Percentiles rank a stretch among this genome's conserved stretches.
phyloP scores from a whole-genome alignment of 148 eudicot genomes.

The Arbutus unedo region DNA sequence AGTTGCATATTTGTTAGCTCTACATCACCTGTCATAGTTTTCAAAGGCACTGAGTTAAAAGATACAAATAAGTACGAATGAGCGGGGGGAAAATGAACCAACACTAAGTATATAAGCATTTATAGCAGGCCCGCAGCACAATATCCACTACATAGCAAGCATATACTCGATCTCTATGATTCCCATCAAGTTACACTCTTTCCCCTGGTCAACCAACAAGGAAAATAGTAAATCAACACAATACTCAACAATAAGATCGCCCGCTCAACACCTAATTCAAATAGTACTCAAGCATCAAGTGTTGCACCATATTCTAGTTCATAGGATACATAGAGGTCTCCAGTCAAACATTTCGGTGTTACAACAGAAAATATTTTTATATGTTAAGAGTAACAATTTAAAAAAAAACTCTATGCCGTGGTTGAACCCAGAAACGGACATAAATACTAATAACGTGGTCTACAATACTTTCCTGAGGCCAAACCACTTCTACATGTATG shows the following conservation, averaged over 20 bases:
- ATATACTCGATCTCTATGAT: not conserved
- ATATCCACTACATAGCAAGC: constrained; percentile 1
- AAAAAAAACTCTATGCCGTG: not conserved
- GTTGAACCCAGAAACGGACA: not conserved
- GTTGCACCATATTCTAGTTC: not conserved
- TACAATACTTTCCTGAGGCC: not conserved
- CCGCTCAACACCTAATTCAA: not conserved
- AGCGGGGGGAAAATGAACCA: not conserved
- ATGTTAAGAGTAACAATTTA: not conserved
- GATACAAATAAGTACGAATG: not conserved
- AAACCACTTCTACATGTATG: not conserved
- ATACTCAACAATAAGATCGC: not conserved
- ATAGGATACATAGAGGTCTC: not conserved
- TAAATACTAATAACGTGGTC: not conserved
- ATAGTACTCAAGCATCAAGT: not conserved
- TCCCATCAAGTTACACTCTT: no score
- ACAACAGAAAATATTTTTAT: not conserved
- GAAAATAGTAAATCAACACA: not conserved
- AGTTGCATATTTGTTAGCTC: constrained; percentile 93
- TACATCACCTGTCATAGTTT: constrained; percentile 64
- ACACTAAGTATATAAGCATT: not conserved
- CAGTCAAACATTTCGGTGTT: not conserved
- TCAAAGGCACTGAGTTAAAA: not conserved
- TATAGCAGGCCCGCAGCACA: not conserved
- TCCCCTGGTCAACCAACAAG: not conserved